Percentiles rank a stretch among this genome's conserved stretches.
These are phyloP conservation scores for Pleurotus pulmonarius DNA, from an alignment of 768 basidiomycete genomes.

Conservation along the genomic window DNA sequence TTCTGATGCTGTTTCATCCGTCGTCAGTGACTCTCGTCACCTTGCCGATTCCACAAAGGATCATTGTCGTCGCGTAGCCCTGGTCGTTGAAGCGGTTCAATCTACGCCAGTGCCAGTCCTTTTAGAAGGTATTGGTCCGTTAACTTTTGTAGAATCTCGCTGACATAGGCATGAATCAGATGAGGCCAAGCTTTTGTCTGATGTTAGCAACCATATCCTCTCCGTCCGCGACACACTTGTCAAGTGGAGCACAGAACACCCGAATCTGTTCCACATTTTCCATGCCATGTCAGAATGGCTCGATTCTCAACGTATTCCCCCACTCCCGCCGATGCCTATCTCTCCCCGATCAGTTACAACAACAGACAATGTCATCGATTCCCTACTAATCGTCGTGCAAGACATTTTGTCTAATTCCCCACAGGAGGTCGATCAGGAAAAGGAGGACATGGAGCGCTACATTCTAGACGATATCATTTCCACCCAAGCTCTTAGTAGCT, in stretches of 20 bases:
- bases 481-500: conserved; percentile 41
- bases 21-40: background rate
- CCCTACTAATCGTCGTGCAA: conserved; percentile 66
- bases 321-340: background rate
- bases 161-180: background rate
- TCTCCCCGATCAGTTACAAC: background rate
- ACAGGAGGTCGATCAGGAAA: conserved; percentile 23
- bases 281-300: conserved; percentile 28
- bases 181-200: background rate
- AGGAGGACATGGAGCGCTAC: conserved; percentile 38
- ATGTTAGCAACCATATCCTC: background rate
- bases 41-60: background rate
- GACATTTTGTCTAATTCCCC: conserved; percentile 42
- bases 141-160: background rate
- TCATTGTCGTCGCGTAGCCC: background rate
- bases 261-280: conserved; percentile 28
- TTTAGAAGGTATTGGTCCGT: background rate
- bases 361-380: conserved; percentile 49
- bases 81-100: background rate
- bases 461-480: conserved; percentile 44
- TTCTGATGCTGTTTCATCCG: background rate
- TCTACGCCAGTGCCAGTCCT: background rate
- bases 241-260: conserved; percentile 22
- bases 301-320: background rate
- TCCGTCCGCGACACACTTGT: conserved; percentile 12